Percentiles rank a stretch among this genome's conserved stretches.
Conservation (phyloP, 2,329 filamentous ascomycete species). For the Zalaria sp. region DNA sequence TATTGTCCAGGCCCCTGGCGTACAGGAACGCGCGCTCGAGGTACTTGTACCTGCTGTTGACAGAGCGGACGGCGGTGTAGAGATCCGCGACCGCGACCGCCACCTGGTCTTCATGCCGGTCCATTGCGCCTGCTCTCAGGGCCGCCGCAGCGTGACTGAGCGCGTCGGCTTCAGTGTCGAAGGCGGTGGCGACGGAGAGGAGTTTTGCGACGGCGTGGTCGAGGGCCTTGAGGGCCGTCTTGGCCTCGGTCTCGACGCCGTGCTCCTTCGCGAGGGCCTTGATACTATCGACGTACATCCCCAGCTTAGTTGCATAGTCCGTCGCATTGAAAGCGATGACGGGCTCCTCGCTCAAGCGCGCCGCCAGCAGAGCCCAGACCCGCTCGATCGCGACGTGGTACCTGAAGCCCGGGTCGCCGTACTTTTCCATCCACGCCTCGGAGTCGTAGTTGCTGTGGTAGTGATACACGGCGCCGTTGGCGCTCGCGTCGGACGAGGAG, state of each 20-base stretch:
- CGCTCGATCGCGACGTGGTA: conserved; percentile 37
- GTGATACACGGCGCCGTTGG: conserved; percentile 27
- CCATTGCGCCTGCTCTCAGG: background rate
- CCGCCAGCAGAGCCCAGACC: conserved; percentile 28
- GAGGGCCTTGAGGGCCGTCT: conserved; percentile 36
- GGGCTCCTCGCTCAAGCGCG: conserved; percentile 26
- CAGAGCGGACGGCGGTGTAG: conserved; percentile 34
- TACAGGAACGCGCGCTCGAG: conserved; percentile 43
- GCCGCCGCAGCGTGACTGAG: background rate
- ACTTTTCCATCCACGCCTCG: conserved; percentile 38
- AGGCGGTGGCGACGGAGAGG: conserved; percentile 29
- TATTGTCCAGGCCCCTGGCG: conserved; percentile 27
- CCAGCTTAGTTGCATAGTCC: conserved; percentile 25
- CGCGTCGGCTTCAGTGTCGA: conserved; percentile 29
- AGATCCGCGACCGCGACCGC: conserved; percentile 7
- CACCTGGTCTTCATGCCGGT: background rate
- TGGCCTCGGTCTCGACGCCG: conserved; percentile 27
- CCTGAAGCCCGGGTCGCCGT: conserved; percentile 36
- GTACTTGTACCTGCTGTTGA: conserved; percentile 72
- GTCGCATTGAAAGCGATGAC: conserved; percentile 26
- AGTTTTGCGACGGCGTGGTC: conserved; percentile 36
- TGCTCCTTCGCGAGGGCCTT: conserved; percentile 10
- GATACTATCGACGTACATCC: conserved; percentile 22
- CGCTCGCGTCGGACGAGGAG: conserved; percentile 23
- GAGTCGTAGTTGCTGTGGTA: conserved; percentile 35